Base-by-base conservation (phyloP, 1,139 yeast genomes). In the Meyerozyma carpophila region DNA sequence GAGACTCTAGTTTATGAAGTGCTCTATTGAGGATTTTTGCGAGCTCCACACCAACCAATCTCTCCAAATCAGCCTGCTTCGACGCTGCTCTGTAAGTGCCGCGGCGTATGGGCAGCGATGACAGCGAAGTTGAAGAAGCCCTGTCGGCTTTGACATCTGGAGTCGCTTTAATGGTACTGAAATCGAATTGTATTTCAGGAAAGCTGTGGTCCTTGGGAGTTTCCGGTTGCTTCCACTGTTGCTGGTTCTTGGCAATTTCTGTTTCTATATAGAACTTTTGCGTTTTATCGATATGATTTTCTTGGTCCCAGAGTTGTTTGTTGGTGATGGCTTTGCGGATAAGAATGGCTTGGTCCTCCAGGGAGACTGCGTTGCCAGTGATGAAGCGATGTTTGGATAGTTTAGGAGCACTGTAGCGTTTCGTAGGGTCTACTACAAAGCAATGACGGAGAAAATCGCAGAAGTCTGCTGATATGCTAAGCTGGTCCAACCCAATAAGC, bases 381-480 rank as follows among this genome's bases (percentile, higher is more conserved):
- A 88, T 72, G 51, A 87, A 86, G 43, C 73, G 72, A 48, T 82
- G 88, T 46, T 70, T 73, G 40, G 84, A 62, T n/a, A 89, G 66
- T 41, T 71, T 74, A 11, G 65, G 57, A 0, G 94, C 88, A 13
- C 79, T 65, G 4, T 78, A 79, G 43, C 96, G 68, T 20, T 66
- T 60, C 18, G 61, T 59, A 0, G 95, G 89, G 47, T 79, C 78
- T 50, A 83, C 79, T 26, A 74, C 68, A 48, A 89, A 72, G 55
- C 96, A 89, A 39, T 66, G 66, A n/a, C 60, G 56, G 8, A 86
- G 74, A 59, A 89, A 89, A 47, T 84, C 85, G 46, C 73, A 77
- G 50, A 71, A 62, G 1, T 39, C 37, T 4, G 41, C 36, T 1
- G 68, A 60, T 1, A 66, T 56, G 1, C 52, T 56, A 41, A 68